phyloP scores from a whole-genome alignment of 2,329 filamentous ascomycete genomes.

The Boeremia lycopersici region DNA sequence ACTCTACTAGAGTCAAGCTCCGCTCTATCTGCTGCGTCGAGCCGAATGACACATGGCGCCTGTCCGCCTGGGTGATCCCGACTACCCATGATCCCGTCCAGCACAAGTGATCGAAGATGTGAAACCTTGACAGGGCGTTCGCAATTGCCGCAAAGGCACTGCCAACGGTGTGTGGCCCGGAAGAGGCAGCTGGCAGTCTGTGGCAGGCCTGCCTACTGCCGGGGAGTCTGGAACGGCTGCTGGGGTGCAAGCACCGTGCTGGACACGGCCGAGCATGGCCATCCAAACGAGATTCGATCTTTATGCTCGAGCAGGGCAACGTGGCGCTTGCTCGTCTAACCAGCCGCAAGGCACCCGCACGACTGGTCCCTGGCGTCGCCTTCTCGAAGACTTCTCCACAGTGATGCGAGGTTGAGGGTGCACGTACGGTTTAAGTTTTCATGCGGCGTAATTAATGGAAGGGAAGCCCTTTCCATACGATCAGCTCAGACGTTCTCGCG shows the following conservation, averaged over 20 bases:
- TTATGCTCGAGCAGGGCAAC: slow-evolving; percentile 37
- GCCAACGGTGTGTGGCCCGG: slow-evolving; percentile 27
- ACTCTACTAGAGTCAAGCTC: slow-evolving; percentile 11
- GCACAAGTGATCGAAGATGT: slow-evolving; percentile 16
- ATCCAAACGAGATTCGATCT: slow-evolving; percentile 37
- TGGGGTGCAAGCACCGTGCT: slow-evolving; percentile 22
- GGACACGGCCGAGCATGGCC: slow-evolving; percentile 9
- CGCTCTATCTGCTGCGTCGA: slow-evolving; percentile 14
- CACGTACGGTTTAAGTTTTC: slow-evolving; percentile 25
- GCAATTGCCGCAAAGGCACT: slow-evolving; percentile 29
- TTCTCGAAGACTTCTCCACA: slow-evolving; percentile 43
- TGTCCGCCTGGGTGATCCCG: slow-evolving; percentile 20
- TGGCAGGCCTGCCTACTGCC: slow-evolving; percentile 23
- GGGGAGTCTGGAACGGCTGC: slow-evolving; percentile 33
- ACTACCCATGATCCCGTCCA: slow-evolving; percentile 4
- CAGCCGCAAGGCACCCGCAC: slow-evolving; percentile 34
- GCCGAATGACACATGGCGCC: slow-evolving; percentile 23
- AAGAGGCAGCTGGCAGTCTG: slow-evolving; percentile 37
- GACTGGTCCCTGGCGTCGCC: slow-evolving; percentile 40
- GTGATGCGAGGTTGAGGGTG: slow-evolving; percentile 29
- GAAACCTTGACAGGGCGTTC: slow-evolving; percentile 38
- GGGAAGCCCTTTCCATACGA: slow-evolving; percentile 24
- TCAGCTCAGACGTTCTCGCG: slow-evolving; percentile 27
- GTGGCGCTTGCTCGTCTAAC: slow-evolving; percentile 34
- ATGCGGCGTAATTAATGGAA: slow-evolving; percentile 33